phyloP scores from a whole-genome alignment of 2,329 filamentous ascomycete genomes.

The Pestalotiopsis sp. region DNA sequence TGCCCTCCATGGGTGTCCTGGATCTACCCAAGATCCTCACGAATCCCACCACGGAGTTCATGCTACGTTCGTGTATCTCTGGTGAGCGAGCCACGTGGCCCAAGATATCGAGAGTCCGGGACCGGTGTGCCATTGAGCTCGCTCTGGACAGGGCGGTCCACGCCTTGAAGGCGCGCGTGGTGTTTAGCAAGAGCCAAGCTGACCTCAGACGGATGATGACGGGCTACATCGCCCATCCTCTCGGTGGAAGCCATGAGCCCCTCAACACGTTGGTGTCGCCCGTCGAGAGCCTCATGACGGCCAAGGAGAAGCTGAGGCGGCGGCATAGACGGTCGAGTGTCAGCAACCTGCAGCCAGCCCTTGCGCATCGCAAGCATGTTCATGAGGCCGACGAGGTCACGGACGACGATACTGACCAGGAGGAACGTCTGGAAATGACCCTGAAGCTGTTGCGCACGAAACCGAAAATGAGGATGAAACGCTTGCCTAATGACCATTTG shows the following conservation, averaged over 20 bases:
- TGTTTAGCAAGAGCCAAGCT: conserved; percentile 68
- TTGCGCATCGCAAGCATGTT: conserved; percentile 37
- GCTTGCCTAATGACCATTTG: conserved; percentile 41
- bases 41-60: conserved; percentile 86
- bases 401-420: conserved; percentile 47
- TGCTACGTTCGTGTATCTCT: conserved; percentile 74
- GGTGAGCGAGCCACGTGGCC: conserved; percentile 93
- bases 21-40: conserved; percentile 78
- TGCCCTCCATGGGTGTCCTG: conserved; percentile 75
- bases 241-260: conserved; percentile 23
- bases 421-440: conserved; percentile 46
- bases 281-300: conserved; percentile 20
- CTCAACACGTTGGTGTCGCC: conserved; percentile 21
- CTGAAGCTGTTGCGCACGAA: conserved; percentile 32
- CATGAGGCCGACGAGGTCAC: conserved; percentile 42
- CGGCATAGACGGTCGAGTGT: conserved; percentile 53
- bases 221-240: conserved; percentile 29
- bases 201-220: conserved; percentile 55
- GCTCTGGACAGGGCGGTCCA: conserved; percentile 79
- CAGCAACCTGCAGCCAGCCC: conserved; percentile 45
- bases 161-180: conserved; percentile 66
- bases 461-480: conserved; percentile 45
- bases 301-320: conserved; percentile 33
- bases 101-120: conserved; percentile 80
- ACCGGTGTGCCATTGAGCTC: conserved; percentile 86